Percentiles rank a stretch among this genome's conserved stretches.
Evolutionary conservation across 2,329 filamentous ascomycete genomes (phyloP).

Genomic region (Podosphaera xanthii): DNA sequence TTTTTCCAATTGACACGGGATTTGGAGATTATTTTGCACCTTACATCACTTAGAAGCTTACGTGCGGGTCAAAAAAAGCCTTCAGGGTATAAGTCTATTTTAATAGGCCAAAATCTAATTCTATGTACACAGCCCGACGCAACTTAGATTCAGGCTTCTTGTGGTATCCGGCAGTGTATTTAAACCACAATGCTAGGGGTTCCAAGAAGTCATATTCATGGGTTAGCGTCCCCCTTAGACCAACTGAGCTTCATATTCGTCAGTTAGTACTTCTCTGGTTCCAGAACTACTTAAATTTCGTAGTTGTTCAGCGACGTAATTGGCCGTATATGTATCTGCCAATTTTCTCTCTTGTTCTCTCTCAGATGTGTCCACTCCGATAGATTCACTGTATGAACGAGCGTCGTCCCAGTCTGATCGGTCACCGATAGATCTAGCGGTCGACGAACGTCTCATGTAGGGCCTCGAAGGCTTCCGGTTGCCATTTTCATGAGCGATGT

Average conservation of each 20-base stretch:
- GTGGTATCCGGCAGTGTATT: background rate
- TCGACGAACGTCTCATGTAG: slow-evolving; percentile 54
- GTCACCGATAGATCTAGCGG: slow-evolving; percentile 59
- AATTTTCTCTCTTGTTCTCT: slow-evolving; percentile 25
- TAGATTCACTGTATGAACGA: slow-evolving; percentile 18
- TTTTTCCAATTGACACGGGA: background rate
- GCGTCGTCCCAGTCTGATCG: slow-evolving; percentile 51
- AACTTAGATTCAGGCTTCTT: too few relatives aligned
- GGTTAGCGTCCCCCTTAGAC: slow-evolving; percentile 17
- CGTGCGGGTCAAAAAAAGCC: too few relatives aligned
- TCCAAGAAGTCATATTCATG: background rate
- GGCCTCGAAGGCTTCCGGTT: slow-evolving; percentile 22
- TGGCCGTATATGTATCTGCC: slow-evolving; percentile 49
- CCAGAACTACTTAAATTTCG: slow-evolving; percentile 34
- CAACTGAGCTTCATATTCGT: slow-evolving; percentile 37
- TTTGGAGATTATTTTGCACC: background rate
- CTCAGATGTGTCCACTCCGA: slow-evolving; percentile 30
- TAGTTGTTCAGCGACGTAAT: slow-evolving; percentile 65
- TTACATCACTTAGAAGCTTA: background rate
- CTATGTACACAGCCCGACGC: too few relatives aligned
- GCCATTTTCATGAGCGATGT: slow-evolving; percentile 19
- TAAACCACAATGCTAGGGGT: background rate
- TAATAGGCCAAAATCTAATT: too few relatives aligned
- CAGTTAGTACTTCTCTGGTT: slow-evolving; percentile 21
- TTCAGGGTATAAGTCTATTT: too few relatives aligned